Percentiles rank a stretch among this genome's conserved stretches.
phyloP scores from a whole-genome alignment of 305 asterid species.

The Rubia peregrina region DNA sequence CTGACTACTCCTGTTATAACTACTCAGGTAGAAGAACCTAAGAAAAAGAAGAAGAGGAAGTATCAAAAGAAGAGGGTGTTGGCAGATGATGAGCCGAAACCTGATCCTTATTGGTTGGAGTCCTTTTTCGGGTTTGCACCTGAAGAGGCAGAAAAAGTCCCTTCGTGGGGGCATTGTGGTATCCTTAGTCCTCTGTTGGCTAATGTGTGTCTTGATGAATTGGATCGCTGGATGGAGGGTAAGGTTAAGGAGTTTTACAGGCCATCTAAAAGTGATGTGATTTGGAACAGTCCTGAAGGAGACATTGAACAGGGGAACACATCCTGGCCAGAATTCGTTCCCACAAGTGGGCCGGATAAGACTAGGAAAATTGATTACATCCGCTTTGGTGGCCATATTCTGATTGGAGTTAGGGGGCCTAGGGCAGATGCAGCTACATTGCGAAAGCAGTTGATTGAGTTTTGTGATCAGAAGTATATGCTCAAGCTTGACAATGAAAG shows the following conservation, averaged over 20 bases:
- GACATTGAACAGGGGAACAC: conserved; percentile 87
- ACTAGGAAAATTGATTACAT: conserved; percentile 87
- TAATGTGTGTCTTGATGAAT: conserved; percentile 74
- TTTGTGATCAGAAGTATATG: conserved; percentile 77
- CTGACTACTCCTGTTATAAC: conserved; percentile 71
- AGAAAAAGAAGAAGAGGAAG: conserved; percentile 69
- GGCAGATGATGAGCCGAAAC: conserved; percentile 96
- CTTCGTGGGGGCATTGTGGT: conserved; percentile 99
- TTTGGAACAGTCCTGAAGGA: conserved; percentile 79
- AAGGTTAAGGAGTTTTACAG: conserved; percentile 74
- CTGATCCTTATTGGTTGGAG: conserved; percentile 91
- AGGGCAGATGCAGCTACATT: conserved; percentile 90
- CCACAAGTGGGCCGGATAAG: conserved; percentile 92
- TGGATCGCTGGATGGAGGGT: conserved; percentile 89
- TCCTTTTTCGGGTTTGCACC: conserved; percentile 92
- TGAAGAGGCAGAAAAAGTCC: conserved; percentile 74
- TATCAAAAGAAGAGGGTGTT: conserved; percentile 86
- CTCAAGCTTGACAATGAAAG: conserved; percentile 84
- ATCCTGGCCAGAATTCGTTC: conserved; percentile 98
- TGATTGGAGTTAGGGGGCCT: conserved; percentile 91
- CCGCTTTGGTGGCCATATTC: conserved; percentile 86
- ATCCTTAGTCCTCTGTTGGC: conserved; percentile 84
- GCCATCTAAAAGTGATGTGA: conserved; percentile 79
- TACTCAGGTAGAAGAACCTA: conserved; percentile 51
- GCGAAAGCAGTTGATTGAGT: conserved; percentile 78